A percentile compares a stretch with the other conserved stretches of the same genome.
Evolutionary conservation across 768 basidiomycete species (phyloP).

Genomic region (Lactarius akahatsu): DNA sequence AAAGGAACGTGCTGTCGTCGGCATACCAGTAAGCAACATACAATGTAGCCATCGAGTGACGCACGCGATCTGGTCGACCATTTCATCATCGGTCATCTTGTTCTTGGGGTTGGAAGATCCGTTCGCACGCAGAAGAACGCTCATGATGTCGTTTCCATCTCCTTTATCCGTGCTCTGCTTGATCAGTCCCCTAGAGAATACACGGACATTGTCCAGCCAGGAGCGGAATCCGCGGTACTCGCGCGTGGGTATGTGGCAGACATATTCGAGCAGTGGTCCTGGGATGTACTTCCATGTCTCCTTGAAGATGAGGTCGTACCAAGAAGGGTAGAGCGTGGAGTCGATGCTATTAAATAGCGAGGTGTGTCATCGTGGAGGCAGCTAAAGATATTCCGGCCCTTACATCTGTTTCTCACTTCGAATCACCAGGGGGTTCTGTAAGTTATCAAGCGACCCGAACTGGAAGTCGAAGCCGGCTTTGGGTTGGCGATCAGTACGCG

Average conservation of each 20-base stretch:
- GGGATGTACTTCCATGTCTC: slow-evolving; percentile 2
- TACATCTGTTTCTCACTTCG: slow-evolving; percentile 32
- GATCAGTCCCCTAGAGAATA: neutral
- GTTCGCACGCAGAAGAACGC: slow-evolving; percentile 8
- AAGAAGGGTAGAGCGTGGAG: slow-evolving; percentile 1
- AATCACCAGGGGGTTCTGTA: slow-evolving; percentile 27
- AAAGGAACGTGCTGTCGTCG: slow-evolving; percentile 1
- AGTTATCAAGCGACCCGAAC: slow-evolving; percentile 31
- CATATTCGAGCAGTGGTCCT: neutral
- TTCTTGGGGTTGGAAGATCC: neutral
- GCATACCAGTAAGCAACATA: neutral
- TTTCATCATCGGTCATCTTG: neutral
- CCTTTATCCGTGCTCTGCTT: neutral
- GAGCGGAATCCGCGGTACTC: slow-evolving; percentile 6
- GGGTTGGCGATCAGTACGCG: neutral
- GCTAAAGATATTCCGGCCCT: neutral
- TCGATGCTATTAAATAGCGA: slow-evolving; percentile 3
- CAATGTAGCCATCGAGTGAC: neutral
- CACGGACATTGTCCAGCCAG: neutral
- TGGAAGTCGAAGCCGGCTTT: slow-evolving; percentile 33
- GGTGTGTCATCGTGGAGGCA: neutral
- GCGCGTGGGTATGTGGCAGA: neutral
- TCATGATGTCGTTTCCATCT: neutral
- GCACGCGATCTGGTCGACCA: neutral
- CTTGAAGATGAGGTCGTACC: slow-evolving; percentile 8